Evolutionary conservation across 2,329 filamentous ascomycete species (phyloP).

Genomic region (Venturia aucupariae): DNA sequence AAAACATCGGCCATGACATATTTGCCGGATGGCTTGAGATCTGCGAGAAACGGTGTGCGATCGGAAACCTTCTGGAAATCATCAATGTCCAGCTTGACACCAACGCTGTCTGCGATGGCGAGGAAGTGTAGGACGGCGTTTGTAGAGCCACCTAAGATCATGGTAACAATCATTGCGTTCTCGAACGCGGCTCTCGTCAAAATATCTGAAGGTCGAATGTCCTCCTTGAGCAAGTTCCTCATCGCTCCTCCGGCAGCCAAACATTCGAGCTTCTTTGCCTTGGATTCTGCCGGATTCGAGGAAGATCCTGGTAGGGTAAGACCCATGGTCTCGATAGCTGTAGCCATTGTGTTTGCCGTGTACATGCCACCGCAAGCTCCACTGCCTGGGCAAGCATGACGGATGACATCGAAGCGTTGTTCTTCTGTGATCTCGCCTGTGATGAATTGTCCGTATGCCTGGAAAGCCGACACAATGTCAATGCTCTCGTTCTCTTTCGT

Average conservation of each 20-base stretch:
- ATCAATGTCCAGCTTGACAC: conserved; percentile 41
- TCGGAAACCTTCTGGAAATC: conserved; percentile 44
- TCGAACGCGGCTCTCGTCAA: conserved; percentile 40
- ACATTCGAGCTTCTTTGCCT: conserved; percentile 43
- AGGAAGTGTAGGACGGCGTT: conserved; percentile 44
- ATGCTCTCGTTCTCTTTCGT: conserved; percentile 65
- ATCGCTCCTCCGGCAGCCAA: conserved; percentile 41
- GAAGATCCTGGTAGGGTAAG: conserved; percentile 43
- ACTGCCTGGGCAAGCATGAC: conserved; percentile 76
- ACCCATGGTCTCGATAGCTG: conserved; percentile 43
- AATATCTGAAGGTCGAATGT: conserved; percentile 41
- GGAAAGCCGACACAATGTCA: conserved; percentile 96
- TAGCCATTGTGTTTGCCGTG: conserved; percentile 45
- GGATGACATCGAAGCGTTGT: conserved; percentile 87
- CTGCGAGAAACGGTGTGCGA: conserved; percentile 41
- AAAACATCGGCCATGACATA: conserved; percentile 52
- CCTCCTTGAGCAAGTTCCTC: conserved; percentile 41
- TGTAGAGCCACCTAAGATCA: conserved; percentile 41
- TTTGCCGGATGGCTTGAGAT: conserved; percentile 44
- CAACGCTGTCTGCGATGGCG: conserved; percentile 42
- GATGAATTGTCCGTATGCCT: conserved; percentile 93
- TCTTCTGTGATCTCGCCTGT: conserved; percentile 85
- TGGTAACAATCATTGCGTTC: conserved; percentile 43
- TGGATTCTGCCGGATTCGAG: conserved; percentile 41
- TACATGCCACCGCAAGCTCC: conserved; percentile 79